Evolutionary conservation across 148 eudicot species (phyloP).

Genomic region (Fagopyrum esculentum): DNA sequence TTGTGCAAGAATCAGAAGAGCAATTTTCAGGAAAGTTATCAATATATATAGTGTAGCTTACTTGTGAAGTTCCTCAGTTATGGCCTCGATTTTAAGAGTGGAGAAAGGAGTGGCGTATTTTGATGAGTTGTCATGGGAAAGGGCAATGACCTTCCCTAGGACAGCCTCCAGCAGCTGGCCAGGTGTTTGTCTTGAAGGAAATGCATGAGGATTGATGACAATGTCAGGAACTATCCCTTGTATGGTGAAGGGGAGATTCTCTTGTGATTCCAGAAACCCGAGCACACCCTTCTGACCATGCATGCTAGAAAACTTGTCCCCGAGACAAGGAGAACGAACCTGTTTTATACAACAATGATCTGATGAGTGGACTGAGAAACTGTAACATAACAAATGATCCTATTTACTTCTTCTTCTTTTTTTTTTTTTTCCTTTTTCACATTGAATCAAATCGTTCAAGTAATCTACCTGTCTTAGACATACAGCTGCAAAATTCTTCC

Average conservation of each 20-base stretch:
- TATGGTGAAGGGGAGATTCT: constrained; percentile 81
- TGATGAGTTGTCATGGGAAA: constrained; percentile 64
- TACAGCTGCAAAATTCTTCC: constrained; percentile 85
- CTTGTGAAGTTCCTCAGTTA: constrained; percentile 92
- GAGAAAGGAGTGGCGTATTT: constrained; percentile 90
- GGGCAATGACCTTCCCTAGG: constrained; percentile 80
- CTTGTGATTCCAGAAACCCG: constrained; percentile 79
- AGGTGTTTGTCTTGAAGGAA: constrained; percentile 94
- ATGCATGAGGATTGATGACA: constrained; percentile 95
- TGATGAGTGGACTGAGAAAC: neutral
- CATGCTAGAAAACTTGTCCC: constrained; percentile 96
- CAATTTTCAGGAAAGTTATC: neutral
- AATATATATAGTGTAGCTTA: constrained; percentile 16
- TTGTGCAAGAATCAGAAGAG: neutral
- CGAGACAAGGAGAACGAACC: constrained; percentile 92
- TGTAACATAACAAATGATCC: neutral
- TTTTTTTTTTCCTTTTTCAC: neutral
- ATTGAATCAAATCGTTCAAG: neutral
- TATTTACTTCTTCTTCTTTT: neutral
- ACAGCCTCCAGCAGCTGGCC: constrained; percentile 94
- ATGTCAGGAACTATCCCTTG: constrained; percentile 98
- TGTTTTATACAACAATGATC: constrained; percentile 17
- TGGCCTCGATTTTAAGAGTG: constrained; percentile 71
- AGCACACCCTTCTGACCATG: constrained; percentile 98
- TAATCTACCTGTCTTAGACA: constrained; percentile 79